Percentiles rank a stretch among this genome's conserved stretches.
Conservation (phyloP, 495 filamentous ascomycete genomes). For the Aspergillus sclerotiicarbonarius region DNA sequence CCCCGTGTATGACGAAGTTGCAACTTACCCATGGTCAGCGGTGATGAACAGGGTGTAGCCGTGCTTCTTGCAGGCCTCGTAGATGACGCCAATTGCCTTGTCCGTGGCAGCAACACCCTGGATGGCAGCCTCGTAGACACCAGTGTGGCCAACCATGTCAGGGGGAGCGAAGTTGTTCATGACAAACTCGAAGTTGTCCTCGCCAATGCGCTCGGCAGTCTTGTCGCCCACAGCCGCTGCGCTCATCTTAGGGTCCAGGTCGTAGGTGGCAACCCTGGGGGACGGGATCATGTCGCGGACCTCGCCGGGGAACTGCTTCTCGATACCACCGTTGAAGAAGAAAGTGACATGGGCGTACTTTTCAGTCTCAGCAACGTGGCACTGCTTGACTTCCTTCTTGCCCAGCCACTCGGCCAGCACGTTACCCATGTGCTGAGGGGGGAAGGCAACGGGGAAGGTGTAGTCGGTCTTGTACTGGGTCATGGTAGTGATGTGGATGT, state of each 20-base stretch:
- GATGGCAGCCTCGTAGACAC: constrained; percentile 95
- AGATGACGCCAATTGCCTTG: constrained; percentile 86
- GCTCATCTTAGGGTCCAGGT: constrained; percentile 95
- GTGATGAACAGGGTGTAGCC: constrained; percentile 93
- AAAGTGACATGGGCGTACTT: constrained; percentile 99
- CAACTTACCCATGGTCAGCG: constrained; percentile 78
- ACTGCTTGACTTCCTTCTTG: constrained; percentile 84
- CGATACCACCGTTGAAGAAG: constrained; percentile 99
- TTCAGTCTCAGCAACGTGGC: constrained; percentile 96
- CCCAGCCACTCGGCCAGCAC: constrained; percentile 93
- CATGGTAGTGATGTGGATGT: constrained; percentile 92
- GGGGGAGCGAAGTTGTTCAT: constrained; percentile 99
- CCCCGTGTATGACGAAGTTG: too few species aligned
- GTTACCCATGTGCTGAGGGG: constrained; percentile 92
- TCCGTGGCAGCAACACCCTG: constrained; percentile 82
- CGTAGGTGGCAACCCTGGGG: constrained; percentile 89
- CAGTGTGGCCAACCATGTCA: constrained; percentile 99
- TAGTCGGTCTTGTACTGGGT: constrained; percentile 97
- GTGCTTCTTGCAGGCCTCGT: constrained; percentile 87
- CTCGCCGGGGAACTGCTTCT: constrained; percentile 93
- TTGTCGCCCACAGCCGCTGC: constrained; percentile 83
- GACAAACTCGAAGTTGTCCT: constrained; percentile 84
- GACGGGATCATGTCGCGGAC: constrained; percentile 73
- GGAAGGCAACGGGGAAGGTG: constrained; percentile 89
- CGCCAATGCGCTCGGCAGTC: constrained; percentile 75